Evolutionary conservation across 345 rosid species (phyloP), one percentile per base, ranked within the genome.

Genomic region (Pistacia vera): DNA sequence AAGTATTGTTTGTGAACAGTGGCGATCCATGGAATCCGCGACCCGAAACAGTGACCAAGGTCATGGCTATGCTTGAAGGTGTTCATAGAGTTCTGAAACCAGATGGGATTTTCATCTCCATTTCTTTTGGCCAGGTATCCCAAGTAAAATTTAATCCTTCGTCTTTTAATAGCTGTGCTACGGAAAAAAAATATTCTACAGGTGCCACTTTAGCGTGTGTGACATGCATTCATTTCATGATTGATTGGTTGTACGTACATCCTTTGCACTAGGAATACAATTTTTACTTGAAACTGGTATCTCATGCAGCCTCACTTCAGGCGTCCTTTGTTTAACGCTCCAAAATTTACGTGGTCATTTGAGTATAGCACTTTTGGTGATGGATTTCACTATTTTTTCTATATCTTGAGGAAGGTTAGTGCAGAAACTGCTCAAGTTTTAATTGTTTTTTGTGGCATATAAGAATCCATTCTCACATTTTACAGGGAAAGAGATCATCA

Each of bases 11-110:
- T 79, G 97, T 93, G 78, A 90, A 91, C 86, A 88, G 93, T 66
- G 99, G 99, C 44, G 98, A 95, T 76, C 98, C 99, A 13, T 95
- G 99, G 99, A 93, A 93, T 80, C 98, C 99, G 3, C 86, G 78
- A 63, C 85, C 90, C 66, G 86, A 76, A 70, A 86, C 98, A 16
- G 89, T 88, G 22, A 73, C 81, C 64, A 87, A 85, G 83, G 98
- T 89, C 82, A 87, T 85, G 90, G 86, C 89, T 46, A 92, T 92
- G 88, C 99, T 95, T 11, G 88, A 88, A 69, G 84, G 89, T 58
- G 97, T 87, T 80, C 96, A 95, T 75, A 87, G 93, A 51, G 96
- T 93, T 83, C 78, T 88, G 82, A 93, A 92, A 85, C 86, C 89
- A 8, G 83, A 92, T 68, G 99, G 97, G 59, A 84, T 87, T 63